Evolutionary conservation across 805 yeast species (phyloP), one percentile per base, ranked within the genome.

Genomic region (Teunomyces pallodes): DNA sequence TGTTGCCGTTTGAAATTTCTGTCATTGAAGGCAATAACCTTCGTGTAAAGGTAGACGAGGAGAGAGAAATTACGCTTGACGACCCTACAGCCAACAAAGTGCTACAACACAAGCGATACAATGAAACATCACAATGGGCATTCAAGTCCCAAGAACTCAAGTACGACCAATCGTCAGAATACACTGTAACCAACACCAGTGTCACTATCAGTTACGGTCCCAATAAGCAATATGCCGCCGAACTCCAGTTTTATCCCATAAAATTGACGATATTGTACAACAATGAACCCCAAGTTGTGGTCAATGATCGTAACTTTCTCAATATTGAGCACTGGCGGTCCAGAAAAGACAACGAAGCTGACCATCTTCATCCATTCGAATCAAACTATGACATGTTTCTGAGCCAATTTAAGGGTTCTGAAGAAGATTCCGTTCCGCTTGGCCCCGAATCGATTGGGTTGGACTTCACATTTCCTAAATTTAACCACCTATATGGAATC

Each of bases 391-490:
- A 87, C 52, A 75, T 84, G 69, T 92, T 88, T 71, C 65, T 65
- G 9, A 98, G 92, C 63, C 60, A 74, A 26, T 91, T 90, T 63
- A 69, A 71, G 47, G 96, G 90, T 59, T 79, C 87, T 2, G 74
- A 63, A 31, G 65, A 58, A 3, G 99, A 94, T 62, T 67, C 74
- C 3, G 54, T 87, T 9, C 89, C 90, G 6, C 67, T 87, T 35
- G 96, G 96, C 0, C 98, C 99, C 0, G 98, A 94, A 65, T 81
- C 97, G 0, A 75, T 94, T 24, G 97, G 86, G 0, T 54, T 87
- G 27, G 99, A 94, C 63, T 77, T 90, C 50, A 67, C 81, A 0
- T 84, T 94, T 54, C 60, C 67, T 2, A 83, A 81, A 0, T 84
- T 75, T 55, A 62, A 72, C 4, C 76, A 85, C 58, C 87, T 89